phyloP scores from a whole-genome alignment of 148 eudicot species.

The Talinum fruticosum region DNA sequence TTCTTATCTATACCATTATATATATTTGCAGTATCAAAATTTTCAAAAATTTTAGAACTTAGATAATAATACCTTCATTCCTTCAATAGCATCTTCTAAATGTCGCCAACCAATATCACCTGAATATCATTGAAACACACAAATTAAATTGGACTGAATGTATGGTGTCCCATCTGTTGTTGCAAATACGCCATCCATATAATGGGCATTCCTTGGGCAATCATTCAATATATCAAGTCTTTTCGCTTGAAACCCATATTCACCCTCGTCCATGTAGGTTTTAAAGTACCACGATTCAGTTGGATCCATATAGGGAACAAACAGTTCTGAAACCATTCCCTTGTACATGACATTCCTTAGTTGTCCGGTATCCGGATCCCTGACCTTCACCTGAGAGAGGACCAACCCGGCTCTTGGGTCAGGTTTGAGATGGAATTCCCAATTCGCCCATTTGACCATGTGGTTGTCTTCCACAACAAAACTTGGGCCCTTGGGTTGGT shows the following conservation, averaged over 20 bases:
- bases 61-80: constrained; percentile 56
- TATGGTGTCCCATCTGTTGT: constrained; percentile 83
- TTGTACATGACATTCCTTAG: constrained; percentile 79
- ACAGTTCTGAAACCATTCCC: constrained; percentile 85
- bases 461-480: constrained; percentile 55
- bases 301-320: constrained; percentile 98
- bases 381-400: constrained; percentile 60
- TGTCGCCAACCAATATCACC: constrained; percentile 96
- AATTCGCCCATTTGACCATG: constrained; percentile 85
- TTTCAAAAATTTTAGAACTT: too few species aligned
- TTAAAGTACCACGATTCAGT: constrained; percentile 96
- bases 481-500: constrained; percentile 86
- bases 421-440: constrained; percentile 92
- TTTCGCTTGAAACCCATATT: constrained; percentile 91
- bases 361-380: constrained; percentile 58
- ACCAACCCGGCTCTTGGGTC: constrained; percentile 93
- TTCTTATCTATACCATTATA: too few species aligned
- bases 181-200: constrained; percentile 88
- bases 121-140: constrained; percentile 75
- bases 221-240: constrained; percentile 86
- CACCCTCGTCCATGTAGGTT: constrained; percentile 99
- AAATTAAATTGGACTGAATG: constrained; percentile 66
- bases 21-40: too few species aligned
- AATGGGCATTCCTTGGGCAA: constrained; percentile 83
- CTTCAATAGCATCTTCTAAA: constrained; percentile 74